Base-by-base conservation (phyloP, 2,329 filamentous ascomycete genomes). In the Pseudogymnoascus sp. region DNA sequence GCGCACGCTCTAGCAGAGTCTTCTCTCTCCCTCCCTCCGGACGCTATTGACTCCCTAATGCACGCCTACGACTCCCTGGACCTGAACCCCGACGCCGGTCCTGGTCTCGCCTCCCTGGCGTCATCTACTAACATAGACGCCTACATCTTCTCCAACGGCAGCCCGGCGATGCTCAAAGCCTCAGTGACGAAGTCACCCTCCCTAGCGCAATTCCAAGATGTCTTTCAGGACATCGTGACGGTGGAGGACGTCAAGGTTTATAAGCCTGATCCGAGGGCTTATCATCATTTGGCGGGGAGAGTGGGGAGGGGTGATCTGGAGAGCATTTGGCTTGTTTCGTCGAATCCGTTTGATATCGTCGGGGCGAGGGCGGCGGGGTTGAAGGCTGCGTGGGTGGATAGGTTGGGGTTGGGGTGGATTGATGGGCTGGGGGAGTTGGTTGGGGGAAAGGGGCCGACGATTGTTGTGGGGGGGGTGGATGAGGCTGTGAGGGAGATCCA, bases 81-180 rank as follows among this genome's bases (percentile, higher is more conserved):
- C 58, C 78, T 81, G 2, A 92, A 89, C 65, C 79, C 83, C 0
- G 88, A 91, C 64, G 84, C 88, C 5, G 71, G 77, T 1, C 71
- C 76, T 0, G 82, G 80, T 0, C 75, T 91, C 31, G 67, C 76
- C 3, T 67, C 76, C 1, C 70, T 88, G n/a, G 67, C 73, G 4
- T 63, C 74, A 1, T 72, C 75, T 45, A 64, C 67, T 1, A 61
- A 64, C 1, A 71, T 88, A 8, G 74, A 80, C 9, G 74, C 83
- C 0, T 85, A 87, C 62, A 74, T 90, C 42, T 91, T 91, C 72
- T 87, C 86, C 3, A 92, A 91, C 68, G 88, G 88, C 29, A 87
- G 85, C 0, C 70, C 78, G 1, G 70, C 73, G 2, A 90, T 89
- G 85, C 79, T 90, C 2, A 74, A 75, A 0, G 80, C 81, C 21